Percentiles rank a stretch among this genome's conserved stretches.
These are phyloP conservation scores for Tripterygium wilfordii DNA, from an alignment of 177 flowering plant genomes.

Conservation along the genomic window DNA sequence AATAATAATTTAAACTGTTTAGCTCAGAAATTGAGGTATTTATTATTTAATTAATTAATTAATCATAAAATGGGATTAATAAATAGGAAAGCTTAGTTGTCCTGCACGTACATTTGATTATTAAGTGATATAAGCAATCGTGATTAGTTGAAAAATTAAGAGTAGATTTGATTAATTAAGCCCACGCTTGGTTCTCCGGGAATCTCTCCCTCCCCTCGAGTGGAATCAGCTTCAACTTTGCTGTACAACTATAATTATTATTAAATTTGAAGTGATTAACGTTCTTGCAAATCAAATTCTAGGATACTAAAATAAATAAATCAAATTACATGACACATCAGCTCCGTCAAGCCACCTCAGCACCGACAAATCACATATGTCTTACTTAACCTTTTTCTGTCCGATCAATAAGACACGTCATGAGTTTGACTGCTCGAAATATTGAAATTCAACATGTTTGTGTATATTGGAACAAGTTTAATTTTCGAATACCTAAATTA, in stretches of 20 bases:
- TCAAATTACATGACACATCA: no score
- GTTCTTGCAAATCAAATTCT: slow-evolving; percentile 13
- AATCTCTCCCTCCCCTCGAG: slow-evolving; percentile 47
- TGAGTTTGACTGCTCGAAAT: no score
- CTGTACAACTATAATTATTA: no score
- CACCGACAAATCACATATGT: no score
- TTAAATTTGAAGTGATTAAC: slow-evolving; percentile 3
- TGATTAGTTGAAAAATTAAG: slow-evolving; percentile 9
- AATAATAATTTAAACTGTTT: no score
- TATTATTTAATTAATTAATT: neutral
- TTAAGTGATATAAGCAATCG: slow-evolving; percentile 9
- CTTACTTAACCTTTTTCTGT: no score
- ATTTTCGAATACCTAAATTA: no score
- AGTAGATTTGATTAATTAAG: slow-evolving; percentile 24
- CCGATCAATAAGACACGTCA: no score
- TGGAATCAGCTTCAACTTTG: slow-evolving; percentile 31
- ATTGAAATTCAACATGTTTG: no score
- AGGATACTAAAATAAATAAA: no score
- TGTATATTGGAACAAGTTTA: no score
- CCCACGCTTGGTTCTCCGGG: slow-evolving; percentile 58
- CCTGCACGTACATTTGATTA: slow-evolving; percentile 29
- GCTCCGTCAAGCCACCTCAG: no score
- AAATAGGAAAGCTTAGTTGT: slow-evolving; percentile 28
- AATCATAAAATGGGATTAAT: neutral
- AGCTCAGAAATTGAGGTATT: slow-evolving; percentile 22